Evolutionary conservation across 164 flowering plant genomes (phyloP).

Genomic region (Nymphaea colorata): DNA sequence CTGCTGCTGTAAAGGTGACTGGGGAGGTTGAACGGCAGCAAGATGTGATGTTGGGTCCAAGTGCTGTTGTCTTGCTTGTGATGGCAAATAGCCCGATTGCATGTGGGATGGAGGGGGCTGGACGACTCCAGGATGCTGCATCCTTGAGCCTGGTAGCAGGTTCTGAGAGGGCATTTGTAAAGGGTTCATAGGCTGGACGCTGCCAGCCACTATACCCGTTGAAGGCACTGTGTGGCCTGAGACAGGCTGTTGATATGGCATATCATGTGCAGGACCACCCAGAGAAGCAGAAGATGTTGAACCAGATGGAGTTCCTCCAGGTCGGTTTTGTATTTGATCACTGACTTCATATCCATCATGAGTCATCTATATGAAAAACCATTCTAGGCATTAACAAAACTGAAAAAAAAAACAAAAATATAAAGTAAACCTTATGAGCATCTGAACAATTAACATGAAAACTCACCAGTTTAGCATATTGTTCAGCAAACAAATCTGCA

Average conservation of each 20-base stretch:
- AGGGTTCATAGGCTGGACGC: constrained; percentile 27
- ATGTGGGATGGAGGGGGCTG: constrained; percentile 28
- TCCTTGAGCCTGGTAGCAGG: constrained; percentile 29
- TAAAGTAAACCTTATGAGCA: background rate
- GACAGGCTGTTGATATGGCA: constrained; percentile 42
- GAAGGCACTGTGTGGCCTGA: constrained; percentile 37
- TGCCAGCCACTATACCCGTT: constrained; percentile 22
- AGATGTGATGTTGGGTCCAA: background rate
- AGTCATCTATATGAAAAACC: constrained; percentile 39
- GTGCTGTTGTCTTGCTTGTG: background rate
- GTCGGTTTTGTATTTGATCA: constrained; percentile 39
- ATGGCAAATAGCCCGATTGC: background rate
- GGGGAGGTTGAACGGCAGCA: background rate
- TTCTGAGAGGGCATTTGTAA: constrained; percentile 18
- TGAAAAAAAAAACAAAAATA: background rate
- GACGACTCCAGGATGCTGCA: constrained; percentile 55
- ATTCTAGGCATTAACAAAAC: background rate
- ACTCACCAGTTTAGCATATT: constrained; percentile 59
- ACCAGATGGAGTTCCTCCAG: background rate
- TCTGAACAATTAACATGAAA: background rate
- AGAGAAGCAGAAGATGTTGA: constrained; percentile 19
- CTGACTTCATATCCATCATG: constrained; percentile 53
- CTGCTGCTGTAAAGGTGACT: constrained; percentile 31
- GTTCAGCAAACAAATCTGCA: constrained; percentile 77
- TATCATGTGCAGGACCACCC: constrained; percentile 28